Percentiles rank a stretch among this genome's conserved stretches.
Evolutionary conservation across 495 filamentous ascomycete species (phyloP).

Genomic region (Paragyromitra xinjiangensis): DNA sequence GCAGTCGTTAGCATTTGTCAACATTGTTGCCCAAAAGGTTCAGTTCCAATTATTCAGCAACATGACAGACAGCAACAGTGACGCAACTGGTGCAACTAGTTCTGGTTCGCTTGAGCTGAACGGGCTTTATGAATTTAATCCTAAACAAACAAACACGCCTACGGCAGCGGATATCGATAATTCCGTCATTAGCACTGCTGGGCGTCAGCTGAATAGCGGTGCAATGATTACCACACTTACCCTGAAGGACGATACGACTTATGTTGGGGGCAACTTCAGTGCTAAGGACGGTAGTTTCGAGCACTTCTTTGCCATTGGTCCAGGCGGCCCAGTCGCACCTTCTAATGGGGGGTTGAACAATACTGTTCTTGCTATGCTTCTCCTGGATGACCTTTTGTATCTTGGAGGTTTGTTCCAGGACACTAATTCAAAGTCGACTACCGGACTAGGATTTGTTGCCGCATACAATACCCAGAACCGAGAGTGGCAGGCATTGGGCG

Average conservation of each 20-base stretch:
- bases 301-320: conserved; percentile 77
- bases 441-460: conserved; percentile 76
- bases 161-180: conserved; percentile 68
- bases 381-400: conserved; percentile 72
- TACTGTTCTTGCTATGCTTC: conserved; percentile 74
- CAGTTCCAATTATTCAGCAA: conserved; percentile 76
- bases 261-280: conserved; percentile 86
- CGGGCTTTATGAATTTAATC: conserved; percentile 89
- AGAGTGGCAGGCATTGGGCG: conserved; percentile 80
- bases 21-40: conserved; percentile 85
- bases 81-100: conserved; percentile 2
- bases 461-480: conserved; percentile 74
- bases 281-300: conserved; percentile 62
- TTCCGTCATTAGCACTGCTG: conserved; percentile 78
- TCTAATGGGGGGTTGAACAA: conserved; percentile 81
- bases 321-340: conserved; percentile 67
- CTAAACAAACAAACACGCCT: conserved; percentile 66
- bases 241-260: conserved; percentile 69
- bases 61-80: conserved; percentile 64
- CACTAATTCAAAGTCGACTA: conserved; percentile 68
- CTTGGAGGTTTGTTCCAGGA: conserved; percentile 87
- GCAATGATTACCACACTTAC: conserved; percentile 73
- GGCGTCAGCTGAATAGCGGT: conserved; percentile 68
- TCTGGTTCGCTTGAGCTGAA: conserved; percentile 66
- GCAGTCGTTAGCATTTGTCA: conserved; percentile 70